Conservation (phyloP, 2,329 filamentous ascomycete species). For the Rhinocladiella similis region DNA sequence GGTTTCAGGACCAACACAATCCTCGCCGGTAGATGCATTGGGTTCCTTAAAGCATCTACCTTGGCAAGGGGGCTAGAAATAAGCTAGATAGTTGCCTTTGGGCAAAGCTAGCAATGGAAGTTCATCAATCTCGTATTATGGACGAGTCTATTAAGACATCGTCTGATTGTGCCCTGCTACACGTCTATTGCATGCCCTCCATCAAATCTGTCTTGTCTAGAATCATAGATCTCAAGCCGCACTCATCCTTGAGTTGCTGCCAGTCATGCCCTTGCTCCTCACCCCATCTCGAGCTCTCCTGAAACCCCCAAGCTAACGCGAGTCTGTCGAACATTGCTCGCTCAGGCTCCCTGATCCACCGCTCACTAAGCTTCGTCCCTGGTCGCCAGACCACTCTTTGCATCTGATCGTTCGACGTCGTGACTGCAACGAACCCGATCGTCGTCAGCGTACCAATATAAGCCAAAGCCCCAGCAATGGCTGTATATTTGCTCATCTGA, state of each 20-base stretch:
- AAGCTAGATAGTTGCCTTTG: neutral
- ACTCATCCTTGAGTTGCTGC: constrained; percentile 80
- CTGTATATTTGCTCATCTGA: constrained; percentile 70
- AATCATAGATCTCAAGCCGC: constrained; percentile 81
- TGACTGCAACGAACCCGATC: constrained; percentile 78
- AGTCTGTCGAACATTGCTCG: constrained; percentile 82
- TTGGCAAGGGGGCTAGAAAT: neutral
- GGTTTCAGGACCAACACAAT: neutral
- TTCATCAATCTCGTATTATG: neutral
- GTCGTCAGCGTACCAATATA: constrained; percentile 80
- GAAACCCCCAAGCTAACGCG: constrained; percentile 88
- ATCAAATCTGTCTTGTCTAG: constrained; percentile 86
- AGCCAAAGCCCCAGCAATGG: constrained; percentile 76
- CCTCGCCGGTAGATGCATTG: neutral
- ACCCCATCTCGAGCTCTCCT: constrained; percentile 73
- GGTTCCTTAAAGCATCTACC: neutral
- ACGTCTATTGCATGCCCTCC: constrained; percentile 76
- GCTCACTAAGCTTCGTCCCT: constrained; percentile 74
- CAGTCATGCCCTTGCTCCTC: constrained; percentile 92
- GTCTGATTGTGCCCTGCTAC: too few species aligned
- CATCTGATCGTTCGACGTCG: constrained; percentile 94
- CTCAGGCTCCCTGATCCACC: constrained; percentile 90
- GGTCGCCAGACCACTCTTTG: constrained; percentile 85
- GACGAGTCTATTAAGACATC: too few species aligned
- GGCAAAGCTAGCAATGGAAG: neutral